Conservation (phyloP, 2,329 filamentous ascomycete genomes). For the Macrophomina tecta region DNA sequence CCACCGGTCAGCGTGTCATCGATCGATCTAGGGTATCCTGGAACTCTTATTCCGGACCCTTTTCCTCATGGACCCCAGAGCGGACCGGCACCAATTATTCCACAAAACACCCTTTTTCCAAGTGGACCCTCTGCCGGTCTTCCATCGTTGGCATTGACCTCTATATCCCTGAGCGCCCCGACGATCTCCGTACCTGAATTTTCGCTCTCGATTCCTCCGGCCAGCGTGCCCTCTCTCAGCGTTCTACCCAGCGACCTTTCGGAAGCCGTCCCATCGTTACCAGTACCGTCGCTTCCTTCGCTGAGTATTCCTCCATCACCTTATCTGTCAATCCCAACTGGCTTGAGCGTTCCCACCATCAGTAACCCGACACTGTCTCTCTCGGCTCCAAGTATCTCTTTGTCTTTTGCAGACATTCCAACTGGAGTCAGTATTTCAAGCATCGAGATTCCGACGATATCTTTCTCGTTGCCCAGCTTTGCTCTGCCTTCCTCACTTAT, state of each 20-base stretch:
- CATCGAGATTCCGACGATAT: not conserved
- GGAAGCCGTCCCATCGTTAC: not conserved
- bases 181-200: not conserved
- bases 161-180: not conserved
- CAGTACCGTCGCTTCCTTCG: not conserved
- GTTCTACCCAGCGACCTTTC: too few relatives aligned
- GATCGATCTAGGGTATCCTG: too few relatives aligned
- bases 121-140: not conserved
- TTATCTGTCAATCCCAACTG: too few relatives aligned
- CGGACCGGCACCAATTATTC: too few relatives aligned
- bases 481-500: not conserved
- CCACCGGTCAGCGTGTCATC: too few relatives aligned
- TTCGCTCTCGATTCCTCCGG: not conserved
- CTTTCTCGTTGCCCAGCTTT: not conserved
- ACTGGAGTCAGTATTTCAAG: not conserved
- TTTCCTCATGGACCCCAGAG: too few relatives aligned
- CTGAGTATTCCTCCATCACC: not conserved
- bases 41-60: too few relatives aligned
- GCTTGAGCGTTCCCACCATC: not conserved
- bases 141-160: not conserved
- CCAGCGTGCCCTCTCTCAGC: not conserved
- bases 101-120: not conserved
- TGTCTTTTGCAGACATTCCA: not conserved
- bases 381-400: not conserved
- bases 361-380: not conserved